Evolutionary conservation across 768 basidiomycete genomes (phyloP).

Genomic region (Lepiota brunneoincarnata): DNA sequence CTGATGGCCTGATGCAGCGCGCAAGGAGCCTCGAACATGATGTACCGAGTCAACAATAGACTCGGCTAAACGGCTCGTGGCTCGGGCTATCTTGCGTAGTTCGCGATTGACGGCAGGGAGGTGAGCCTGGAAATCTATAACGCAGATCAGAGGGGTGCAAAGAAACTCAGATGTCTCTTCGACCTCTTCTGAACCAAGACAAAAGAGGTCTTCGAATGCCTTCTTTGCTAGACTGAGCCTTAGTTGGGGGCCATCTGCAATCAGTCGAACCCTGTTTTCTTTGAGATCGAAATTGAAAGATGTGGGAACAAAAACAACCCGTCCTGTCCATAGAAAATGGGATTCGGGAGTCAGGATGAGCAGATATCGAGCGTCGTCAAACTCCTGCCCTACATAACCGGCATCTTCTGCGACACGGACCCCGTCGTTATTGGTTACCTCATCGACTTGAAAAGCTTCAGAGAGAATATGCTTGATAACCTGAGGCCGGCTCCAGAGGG

Average conservation of each 20-base stretch:
- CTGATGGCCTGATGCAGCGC: slow-evolving; percentile 61
- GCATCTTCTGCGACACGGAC: slow-evolving; percentile 36
- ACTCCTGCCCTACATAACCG: slow-evolving; percentile 45
- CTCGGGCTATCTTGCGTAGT: slow-evolving; percentile 85
- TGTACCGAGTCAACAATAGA: slow-evolving; percentile 92
- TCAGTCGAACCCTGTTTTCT: slow-evolving; percentile 86
- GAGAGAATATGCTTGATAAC: slow-evolving; percentile 76
- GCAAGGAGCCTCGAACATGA: slow-evolving; percentile 71
- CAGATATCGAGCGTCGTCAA: slow-evolving; percentile 71
- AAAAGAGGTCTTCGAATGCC: slow-evolving; percentile 65
- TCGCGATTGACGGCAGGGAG: slow-evolving; percentile 87
- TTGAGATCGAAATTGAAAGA: slow-evolving; percentile 80
- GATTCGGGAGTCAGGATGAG: slow-evolving; percentile 82
- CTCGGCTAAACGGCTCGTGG: slow-evolving; percentile 87
- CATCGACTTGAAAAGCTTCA: slow-evolving; percentile 81
- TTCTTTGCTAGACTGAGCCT: slow-evolving; percentile 77
- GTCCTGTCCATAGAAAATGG: slow-evolving; percentile 90
- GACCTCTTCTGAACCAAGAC: slow-evolving; percentile 63
- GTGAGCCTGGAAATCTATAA: slow-evolving; percentile 86
- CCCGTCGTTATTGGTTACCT: slow-evolving; percentile 54
- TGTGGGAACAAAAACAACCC: slow-evolving; percentile 75
- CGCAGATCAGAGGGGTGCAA: slow-evolving; percentile 40
- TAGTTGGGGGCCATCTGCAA: slow-evolving; percentile 85
- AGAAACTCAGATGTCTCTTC: slow-evolving; percentile 24
- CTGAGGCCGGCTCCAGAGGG: slow-evolving; percentile 73